Percentiles rank a stretch among this genome's conserved stretches.
These are phyloP conservation scores for Tulasnella sp. DNA, from an alignment of 768 basidiomycete genomes.

Conservation along the genomic window DNA sequence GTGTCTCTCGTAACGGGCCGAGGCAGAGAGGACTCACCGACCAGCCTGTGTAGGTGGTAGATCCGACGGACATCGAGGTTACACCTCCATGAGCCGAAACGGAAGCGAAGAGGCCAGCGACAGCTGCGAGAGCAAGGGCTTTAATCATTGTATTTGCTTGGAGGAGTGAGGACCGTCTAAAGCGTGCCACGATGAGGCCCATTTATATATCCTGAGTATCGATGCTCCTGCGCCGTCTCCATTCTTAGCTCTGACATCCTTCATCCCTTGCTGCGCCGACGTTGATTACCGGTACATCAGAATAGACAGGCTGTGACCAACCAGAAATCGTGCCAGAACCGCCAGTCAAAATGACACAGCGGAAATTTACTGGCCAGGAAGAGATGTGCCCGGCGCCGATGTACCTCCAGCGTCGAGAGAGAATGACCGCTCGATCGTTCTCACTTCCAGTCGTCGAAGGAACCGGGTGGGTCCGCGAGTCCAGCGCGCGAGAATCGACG, in stretches of 20 bases:
- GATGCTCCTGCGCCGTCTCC: not conserved
- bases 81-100: conserved; percentile 19
- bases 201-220: not conserved
- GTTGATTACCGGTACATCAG: not conserved
- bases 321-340: not conserved
- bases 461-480: not conserved
- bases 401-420: not conserved
- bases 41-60: conserved; percentile 17
- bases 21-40: not conserved
- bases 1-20: not conserved
- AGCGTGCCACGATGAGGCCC: not conserved
- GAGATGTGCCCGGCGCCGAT: not conserved
- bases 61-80: conserved; percentile 6
- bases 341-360: not conserved
- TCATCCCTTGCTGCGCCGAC: not conserved
- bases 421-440: not conserved
- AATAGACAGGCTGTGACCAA: not conserved
- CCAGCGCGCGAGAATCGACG: not conserved
- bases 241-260: not conserved
- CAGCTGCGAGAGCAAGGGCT: not conserved
- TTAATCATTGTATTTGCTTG: not conserved
- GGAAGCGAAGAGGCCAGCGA: not conserved
- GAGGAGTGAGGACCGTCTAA: not conserved
- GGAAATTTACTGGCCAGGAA: not conserved
- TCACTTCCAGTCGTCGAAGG: not conserved